These are phyloP conservation scores for Solanum verrucosum DNA, from an alignment of 257 asterid species.

Conservation along the genomic window DNA sequence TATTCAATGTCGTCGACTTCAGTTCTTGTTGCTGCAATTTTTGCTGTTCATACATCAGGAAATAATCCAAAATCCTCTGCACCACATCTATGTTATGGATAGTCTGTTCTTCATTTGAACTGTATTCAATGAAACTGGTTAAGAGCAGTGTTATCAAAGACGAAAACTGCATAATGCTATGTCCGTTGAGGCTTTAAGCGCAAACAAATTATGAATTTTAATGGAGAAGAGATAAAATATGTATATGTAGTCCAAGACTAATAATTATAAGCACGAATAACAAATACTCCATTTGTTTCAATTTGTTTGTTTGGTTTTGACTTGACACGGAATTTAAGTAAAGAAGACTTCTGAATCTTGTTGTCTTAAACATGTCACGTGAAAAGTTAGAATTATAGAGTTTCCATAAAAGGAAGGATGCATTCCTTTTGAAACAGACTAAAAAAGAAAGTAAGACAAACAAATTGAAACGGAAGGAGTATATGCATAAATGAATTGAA, in stretches of 20 bases:
- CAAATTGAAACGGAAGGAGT: not conserved
- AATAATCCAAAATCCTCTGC: conserved; percentile 70
- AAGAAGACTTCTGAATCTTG: not conserved
- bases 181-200: not conserved
- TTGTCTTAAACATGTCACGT: not conserved
- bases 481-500: not conserved
- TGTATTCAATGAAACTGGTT: conserved; percentile 17
- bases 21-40: conserved; percentile 31
- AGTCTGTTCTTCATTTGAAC: conserved; percentile 36
- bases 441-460: not conserved
- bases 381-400: not conserved
- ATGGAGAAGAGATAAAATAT: not conserved
- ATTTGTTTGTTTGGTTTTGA: not conserved
- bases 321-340: not conserved
- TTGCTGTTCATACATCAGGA: conserved; percentile 49
- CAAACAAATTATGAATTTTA: not conserved
- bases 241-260: not conserved
- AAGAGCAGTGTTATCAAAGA: not conserved
- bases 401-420: not conserved
- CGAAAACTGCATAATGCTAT: not conserved
- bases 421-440: not conserved
- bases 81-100: conserved; percentile 52
- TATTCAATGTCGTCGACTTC: conserved; percentile 25
- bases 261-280: not conserved
- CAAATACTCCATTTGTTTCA: not conserved